These are phyloP conservation scores for Penicillium paradoxum DNA, from an alignment of 495 filamentous ascomycete species.

Conservation along the genomic window DNA sequence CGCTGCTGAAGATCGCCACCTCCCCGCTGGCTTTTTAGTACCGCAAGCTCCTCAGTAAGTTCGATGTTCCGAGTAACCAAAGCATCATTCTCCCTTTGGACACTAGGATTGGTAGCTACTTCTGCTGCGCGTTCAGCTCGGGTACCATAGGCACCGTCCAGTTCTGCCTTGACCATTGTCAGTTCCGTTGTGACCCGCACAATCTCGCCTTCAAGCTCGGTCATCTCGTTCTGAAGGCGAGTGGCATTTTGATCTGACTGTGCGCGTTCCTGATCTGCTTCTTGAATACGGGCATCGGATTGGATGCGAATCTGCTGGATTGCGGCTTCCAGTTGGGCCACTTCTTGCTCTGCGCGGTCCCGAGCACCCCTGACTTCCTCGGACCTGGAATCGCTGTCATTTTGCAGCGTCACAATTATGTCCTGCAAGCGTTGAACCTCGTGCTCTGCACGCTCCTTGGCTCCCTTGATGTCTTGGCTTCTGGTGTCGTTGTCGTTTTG, in stretches of 20 bases:
- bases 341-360: constrained; percentile 28
- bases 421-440: constrained; percentile 21
- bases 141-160: constrained; percentile 87
- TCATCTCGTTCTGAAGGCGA: constrained; percentile 60
- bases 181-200: constrained; percentile 85
- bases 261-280: constrained; percentile 22
- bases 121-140: constrained; percentile 73
- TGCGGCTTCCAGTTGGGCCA: constrained; percentile 34
- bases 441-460: constrained; percentile 8
- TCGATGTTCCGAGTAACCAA: constrained; percentile 57
- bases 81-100: constrained; percentile 60
- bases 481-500: constrained; percentile 3
- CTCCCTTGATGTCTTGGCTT: constrained; percentile 12
- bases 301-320: constrained; percentile 36
- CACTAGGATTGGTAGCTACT: constrained; percentile 59
- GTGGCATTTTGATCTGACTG: constrained; percentile 43
- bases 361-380: constrained; percentile 21
- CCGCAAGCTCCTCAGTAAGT: constrained; percentile 54
- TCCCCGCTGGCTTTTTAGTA: constrained; percentile 41
- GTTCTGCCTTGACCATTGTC: constrained; percentile 86
- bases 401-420: constrained; percentile 11
- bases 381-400: constrained; percentile 10
- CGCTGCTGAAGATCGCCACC: constrained; percentile 51
- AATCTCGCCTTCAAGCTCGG: constrained; percentile 72
- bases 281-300: constrained; percentile 30